phyloP scores from a whole-genome alignment of 495 filamentous ascomycete species.

The Rusavskia elegans region DNA sequence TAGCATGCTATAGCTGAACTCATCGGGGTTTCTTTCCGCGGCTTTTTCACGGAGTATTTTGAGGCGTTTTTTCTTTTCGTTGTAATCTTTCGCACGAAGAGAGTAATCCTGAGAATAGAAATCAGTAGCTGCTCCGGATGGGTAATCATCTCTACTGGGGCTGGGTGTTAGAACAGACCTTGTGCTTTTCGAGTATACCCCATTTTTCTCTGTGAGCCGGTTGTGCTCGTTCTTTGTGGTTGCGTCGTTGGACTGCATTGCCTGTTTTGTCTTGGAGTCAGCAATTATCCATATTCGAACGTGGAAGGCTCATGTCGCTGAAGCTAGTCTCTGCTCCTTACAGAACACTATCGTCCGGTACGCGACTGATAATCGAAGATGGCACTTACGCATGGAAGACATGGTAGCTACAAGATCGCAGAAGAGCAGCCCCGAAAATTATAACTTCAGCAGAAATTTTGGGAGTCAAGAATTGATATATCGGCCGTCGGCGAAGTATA shows the following conservation, averaged over 20 bases:
- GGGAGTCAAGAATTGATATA: too few relatives aligned
- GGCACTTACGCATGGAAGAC: neutral
- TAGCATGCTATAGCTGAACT: slow-evolving; percentile 92
- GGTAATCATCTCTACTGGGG: slow-evolving; percentile 1
- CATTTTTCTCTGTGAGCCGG: slow-evolving; percentile 65
- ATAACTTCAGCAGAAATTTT: too few relatives aligned
- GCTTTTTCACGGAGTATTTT: slow-evolving; percentile 68
- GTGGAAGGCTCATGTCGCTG: too few relatives aligned
- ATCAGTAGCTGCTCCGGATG: slow-evolving; percentile 4
- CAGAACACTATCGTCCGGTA: too few relatives aligned
- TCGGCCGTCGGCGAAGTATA: too few relatives aligned
- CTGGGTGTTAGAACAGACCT: slow-evolving; percentile 28
- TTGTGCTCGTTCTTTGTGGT: slow-evolving; percentile 81
- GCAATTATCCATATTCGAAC: too few relatives aligned
- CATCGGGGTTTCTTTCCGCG: slow-evolving; percentile 80
- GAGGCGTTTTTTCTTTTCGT: slow-evolving; percentile 65
- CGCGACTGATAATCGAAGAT: too few relatives aligned
- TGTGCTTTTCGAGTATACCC: slow-evolving; percentile 81
- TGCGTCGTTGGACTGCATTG: slow-evolving; percentile 59
- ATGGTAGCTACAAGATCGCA: neutral
- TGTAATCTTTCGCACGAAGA: slow-evolving; percentile 77
- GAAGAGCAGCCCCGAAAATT: too few relatives aligned
- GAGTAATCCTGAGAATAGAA: slow-evolving; percentile 62
- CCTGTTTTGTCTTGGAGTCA: neutral
- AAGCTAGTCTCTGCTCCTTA: too few relatives aligned